A percentile compares a stretch with the other conserved stretches of the same genome.
Evolutionary conservation across 129 eudicot genomes (phyloP).

Genomic region (Helianthus tuberosus): DNA sequence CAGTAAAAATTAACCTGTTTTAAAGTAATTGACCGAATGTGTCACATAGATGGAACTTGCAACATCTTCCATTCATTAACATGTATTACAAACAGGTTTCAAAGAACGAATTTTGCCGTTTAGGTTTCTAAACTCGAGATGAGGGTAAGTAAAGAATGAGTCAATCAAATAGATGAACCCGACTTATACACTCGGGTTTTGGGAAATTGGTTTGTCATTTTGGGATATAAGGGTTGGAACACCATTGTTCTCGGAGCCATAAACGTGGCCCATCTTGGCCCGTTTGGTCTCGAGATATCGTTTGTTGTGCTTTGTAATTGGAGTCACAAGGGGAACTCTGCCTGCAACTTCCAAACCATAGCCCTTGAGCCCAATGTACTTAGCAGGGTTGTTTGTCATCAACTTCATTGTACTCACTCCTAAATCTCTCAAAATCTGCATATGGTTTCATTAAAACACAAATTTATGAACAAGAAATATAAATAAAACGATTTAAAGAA

Average conservation of each 20-base stretch:
- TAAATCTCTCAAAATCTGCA: slow-evolving; percentile 90
- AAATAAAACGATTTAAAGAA: neutral
- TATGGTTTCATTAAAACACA: neutral
- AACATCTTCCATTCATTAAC: too few species aligned
- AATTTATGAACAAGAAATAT: neutral
- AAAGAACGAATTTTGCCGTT: slow-evolving; percentile 6
- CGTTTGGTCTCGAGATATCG: slow-evolving; percentile 91
- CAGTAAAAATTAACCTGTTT: too few species aligned
- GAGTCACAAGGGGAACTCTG: slow-evolving; percentile 89
- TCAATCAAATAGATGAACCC: slow-evolving; percentile 21
- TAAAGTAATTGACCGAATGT: too few species aligned
- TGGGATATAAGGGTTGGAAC: slow-evolving; percentile 31
- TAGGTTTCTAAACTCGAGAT: neutral
- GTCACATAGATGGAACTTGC: too few species aligned
- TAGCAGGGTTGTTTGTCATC: slow-evolving; percentile 98
- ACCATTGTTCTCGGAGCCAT: slow-evolving; percentile 54
- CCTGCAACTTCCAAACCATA: slow-evolving; percentile 88
- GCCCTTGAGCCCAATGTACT: slow-evolving; percentile 90
- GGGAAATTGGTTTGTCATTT: slow-evolving; percentile 39
- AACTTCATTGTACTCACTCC: slow-evolving; percentile 94
- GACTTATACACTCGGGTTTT: slow-evolving; percentile 27
- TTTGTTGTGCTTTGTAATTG: slow-evolving; percentile 77
- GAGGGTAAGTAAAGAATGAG: slow-evolving; percentile 29
- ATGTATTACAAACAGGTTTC: too few species aligned
- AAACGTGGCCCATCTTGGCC: slow-evolving; percentile 93